Evolutionary conservation across 148 eudicot genomes (phyloP), one percentile per base, ranked within the genome.

Genomic region (Arbutus unedo): DNA sequence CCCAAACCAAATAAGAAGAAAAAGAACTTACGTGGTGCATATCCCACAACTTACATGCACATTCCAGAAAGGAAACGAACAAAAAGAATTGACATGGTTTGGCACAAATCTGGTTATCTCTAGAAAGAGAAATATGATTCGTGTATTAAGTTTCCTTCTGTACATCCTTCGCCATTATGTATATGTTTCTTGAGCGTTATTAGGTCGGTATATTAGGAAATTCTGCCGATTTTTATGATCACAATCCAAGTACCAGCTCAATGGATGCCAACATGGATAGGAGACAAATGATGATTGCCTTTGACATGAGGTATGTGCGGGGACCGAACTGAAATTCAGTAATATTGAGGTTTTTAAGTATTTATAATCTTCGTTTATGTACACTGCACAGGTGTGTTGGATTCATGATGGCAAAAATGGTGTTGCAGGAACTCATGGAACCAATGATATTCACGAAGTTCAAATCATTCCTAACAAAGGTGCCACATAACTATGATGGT

Each of bases 231-330:
- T 92, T 97, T 91, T 53, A 86, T 83, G 94, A 91, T 85, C 84
- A 80, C 73, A 79, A 82, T 84, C 81, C 87, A 62, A 88, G 85
- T 54, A 88, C 83, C 82, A 90, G 81, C 77, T 74, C 86, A 43
- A 49, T 84, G 71, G 90, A 89, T 43, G 57, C 84, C 76, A 86
- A 87, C 57, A 80, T 62, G 50, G 92, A 87, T 64, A 91, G 98
- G 83, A 90, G 98, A 47, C 91, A 90, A 83, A 92, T 94, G 98
- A 97, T 97, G 99, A 97, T 97, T 89, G 99, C 97, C 84, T 97
- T 97, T 90, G 99, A 97, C 83, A 93, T 97, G 94, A 93, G 99
- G 99, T 97, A 88, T 79, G 76, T 49, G 71, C 47, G 76, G 19
- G 19, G 51, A 74, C 53, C 76, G 11, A 66, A 62, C n/a, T 25